Base-by-base conservation (phyloP, 2,329 filamentous ascomycete genomes). In the Talaromyces sp. region DNA sequence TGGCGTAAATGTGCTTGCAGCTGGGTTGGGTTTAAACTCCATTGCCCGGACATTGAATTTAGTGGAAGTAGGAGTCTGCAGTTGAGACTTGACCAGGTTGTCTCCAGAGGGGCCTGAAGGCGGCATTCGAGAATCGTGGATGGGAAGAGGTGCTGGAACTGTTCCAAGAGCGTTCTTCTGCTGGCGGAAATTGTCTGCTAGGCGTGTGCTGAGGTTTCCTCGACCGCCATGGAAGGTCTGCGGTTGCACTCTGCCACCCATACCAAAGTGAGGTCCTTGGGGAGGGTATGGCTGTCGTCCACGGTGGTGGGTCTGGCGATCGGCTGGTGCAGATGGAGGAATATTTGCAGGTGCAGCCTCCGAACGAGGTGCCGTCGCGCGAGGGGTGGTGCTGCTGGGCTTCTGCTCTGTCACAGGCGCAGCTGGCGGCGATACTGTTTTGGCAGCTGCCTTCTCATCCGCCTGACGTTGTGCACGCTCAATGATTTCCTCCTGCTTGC, bases 401-500 rank as follows among this genome's bases (percentile, higher is more conserved):
- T 88, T 88, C 63, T 85, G 81, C 71, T 87, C 77, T 25, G 72
- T 84, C 25, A 79, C 76, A 27, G 65, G 45, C 11, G 73, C 84
- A 25, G 79, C 75, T 13, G 78, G 75, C 43, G 56, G 66, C 8
- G 76, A 63, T n/a, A 70, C 67, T 34, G 76, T 74, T 80, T 87
- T 76, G 72, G 80, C 71, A 71, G 77, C 73, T 49, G 80, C 74
- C 68, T 85, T 81, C 53, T 83, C 80, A 65, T 92, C 88, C 2
- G 88, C 89, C 70, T 94, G 90, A 73, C 88, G 87, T 67, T 91
- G 88, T 1, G 92, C 92, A 77, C 93, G 96, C 71, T 93, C 90
- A 73, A 97, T 90, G 68, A 99, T 98, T 74, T 93, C 88, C 73
- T 93, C 89, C 78, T 98, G 95, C 81, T 97, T 99, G 54, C 83